These are phyloP conservation scores for Primulina tabacum DNA, from an alignment of 257 asterid genomes.

Conservation along the genomic window DNA sequence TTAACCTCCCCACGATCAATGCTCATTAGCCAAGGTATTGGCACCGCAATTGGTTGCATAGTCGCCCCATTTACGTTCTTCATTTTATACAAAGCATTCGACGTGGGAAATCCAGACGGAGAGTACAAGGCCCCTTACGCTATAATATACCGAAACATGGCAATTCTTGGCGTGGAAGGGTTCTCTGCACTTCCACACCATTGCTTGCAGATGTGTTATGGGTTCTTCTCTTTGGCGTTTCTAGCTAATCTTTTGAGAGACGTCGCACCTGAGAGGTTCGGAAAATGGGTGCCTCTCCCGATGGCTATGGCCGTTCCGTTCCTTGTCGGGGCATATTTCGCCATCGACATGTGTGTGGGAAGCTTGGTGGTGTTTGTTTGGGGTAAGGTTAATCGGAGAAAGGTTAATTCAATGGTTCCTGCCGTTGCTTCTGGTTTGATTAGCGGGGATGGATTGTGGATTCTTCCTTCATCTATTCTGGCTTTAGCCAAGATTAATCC, in stretches of 20 bases:
- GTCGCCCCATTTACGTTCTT: constrained; percentile 24
- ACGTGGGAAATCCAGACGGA: constrained; percentile 38
- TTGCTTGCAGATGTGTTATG: constrained; percentile 45
- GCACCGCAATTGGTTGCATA: constrained; percentile 23
- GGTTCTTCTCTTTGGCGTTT: constrained; percentile 39
- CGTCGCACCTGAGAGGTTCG: constrained; percentile 23
- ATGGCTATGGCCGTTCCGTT: constrained; percentile 55
- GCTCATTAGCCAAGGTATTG: constrained; percentile 27
- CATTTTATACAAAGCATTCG: constrained; percentile 25
- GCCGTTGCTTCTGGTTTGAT: constrained; percentile 52
- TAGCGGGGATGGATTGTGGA: constrained; percentile 55
- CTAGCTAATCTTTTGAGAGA: constrained; percentile 38
- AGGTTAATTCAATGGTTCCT: constrained; percentile 41
- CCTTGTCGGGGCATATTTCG: constrained; percentile 46
- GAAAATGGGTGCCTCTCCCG: constrained; percentile 43
- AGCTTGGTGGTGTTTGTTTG: constrained; percentile 41
- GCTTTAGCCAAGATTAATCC: constrained; percentile 44
- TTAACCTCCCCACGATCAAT: constrained; percentile 27
- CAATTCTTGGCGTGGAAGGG: constrained; percentile 53
- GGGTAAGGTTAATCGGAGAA: constrained; percentile 30
- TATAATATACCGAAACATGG: constrained; percentile 44
- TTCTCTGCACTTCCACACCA: constrained; percentile 46
- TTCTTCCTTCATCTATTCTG: constrained; percentile 44
- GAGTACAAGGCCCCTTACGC: constrained; percentile 49
- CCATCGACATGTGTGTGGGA: constrained; percentile 52